Evolutionary conservation across 2,329 filamentous ascomycete species (phyloP).

Genomic region (Didymella lethalis): DNA sequence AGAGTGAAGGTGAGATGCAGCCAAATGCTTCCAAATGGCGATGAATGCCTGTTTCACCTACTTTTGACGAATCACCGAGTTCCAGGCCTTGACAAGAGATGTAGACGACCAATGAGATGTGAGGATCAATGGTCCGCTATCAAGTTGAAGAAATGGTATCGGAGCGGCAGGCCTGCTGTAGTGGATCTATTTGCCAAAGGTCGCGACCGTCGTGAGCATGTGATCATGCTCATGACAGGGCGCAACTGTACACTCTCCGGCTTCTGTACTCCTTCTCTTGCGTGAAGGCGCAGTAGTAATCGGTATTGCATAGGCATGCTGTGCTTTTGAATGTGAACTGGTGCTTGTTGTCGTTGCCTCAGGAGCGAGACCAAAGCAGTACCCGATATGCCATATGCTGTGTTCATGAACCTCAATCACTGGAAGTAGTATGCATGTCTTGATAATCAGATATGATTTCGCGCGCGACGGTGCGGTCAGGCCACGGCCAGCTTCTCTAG

Average conservation of each 20-base stretch:
- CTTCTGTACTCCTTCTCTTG: background rate
- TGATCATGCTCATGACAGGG: background rate
- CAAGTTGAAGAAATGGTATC: constrained; percentile 3
- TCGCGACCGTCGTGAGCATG: background rate
- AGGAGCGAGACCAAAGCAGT: background rate
- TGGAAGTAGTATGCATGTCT: background rate
- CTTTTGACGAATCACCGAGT: background rate
- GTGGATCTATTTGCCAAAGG: background rate
- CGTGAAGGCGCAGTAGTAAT: too few species aligned
- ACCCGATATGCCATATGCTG: background rate
- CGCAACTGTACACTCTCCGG: background rate
- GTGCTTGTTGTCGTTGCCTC: background rate
- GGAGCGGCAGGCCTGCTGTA: background rate
- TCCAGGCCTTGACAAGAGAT: background rate
- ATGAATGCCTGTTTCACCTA: constrained; percentile 19
- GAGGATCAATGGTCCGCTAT: background rate
- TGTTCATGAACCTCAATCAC: background rate
- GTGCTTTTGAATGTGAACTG: background rate
- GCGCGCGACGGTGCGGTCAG: background rate
- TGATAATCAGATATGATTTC: background rate
- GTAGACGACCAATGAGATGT: background rate
- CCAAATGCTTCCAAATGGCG: constrained; percentile 12
- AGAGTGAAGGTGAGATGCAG: constrained; percentile 26
- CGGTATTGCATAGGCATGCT: background rate
- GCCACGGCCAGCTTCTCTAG: background rate